phyloP scores from a whole-genome alignment of 2,329 filamentous ascomycete genomes.

The Chaetomium globosum region DNA sequence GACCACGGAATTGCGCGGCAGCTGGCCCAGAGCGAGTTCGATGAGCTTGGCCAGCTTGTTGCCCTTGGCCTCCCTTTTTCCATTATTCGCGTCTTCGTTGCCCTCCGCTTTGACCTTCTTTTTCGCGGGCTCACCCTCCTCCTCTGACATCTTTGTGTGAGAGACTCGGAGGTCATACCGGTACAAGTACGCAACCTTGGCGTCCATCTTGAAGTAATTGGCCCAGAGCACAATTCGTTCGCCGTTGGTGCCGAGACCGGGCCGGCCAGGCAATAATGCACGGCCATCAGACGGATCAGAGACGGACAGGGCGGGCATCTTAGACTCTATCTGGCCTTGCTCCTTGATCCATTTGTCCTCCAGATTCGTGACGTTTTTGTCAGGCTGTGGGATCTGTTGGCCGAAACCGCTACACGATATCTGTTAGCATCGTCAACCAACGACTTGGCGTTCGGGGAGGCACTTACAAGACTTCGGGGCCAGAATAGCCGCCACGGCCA shows the following conservation, averaged over 20 bases:
- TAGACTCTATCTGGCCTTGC: slow-evolving; percentile 39
- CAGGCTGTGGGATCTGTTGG: slow-evolving; percentile 36
- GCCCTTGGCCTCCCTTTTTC: slow-evolving; percentile 30
- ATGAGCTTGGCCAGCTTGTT: slow-evolving; percentile 50
- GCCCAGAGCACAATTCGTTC: slow-evolving; percentile 52
- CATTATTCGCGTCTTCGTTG: slow-evolving; percentile 1
- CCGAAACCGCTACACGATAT: slow-evolving; percentile 12
- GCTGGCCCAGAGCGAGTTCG: slow-evolving; percentile 42
- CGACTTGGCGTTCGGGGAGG: background rate
- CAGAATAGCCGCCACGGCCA: slow-evolving; percentile 33
- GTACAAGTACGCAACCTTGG: slow-evolving; percentile 45
- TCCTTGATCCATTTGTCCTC: slow-evolving; percentile 37
- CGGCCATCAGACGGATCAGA: background rate
- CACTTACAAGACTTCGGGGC: slow-evolving; percentile 41
- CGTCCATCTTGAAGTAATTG: slow-evolving; percentile 55
- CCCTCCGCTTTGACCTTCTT: slow-evolving; percentile 24
- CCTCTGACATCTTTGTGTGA: slow-evolving; percentile 18
- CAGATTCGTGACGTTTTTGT: slow-evolving; percentile 38
- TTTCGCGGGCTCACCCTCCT: slow-evolving; percentile 23
- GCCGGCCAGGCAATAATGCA: slow-evolving; percentile 48
- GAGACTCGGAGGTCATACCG: slow-evolving; percentile 51
- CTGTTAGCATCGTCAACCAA: slow-evolving; percentile 22
- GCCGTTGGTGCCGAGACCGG: slow-evolving; percentile 53
- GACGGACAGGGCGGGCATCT: slow-evolving; percentile 45
- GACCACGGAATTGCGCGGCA: slow-evolving; percentile 41